These are phyloP conservation scores for Truncatella angustata DNA, from an alignment of 2,329 filamentous ascomycete species.

Conservation along the genomic window DNA sequence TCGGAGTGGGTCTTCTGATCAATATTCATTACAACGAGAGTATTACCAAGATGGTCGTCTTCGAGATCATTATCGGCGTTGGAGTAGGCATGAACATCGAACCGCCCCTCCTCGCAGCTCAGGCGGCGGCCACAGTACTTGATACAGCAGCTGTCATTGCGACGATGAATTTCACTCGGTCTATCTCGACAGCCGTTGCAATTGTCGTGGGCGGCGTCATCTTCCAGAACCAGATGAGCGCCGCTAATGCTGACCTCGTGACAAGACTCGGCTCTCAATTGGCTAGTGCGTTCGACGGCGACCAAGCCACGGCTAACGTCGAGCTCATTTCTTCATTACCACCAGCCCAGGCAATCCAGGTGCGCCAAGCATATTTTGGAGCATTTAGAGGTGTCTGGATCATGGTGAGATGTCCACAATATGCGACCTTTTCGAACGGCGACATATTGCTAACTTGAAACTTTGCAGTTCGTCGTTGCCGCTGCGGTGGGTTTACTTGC, in stretches of 20 bases:
- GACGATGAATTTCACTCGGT: slow-evolving; percentile 59
- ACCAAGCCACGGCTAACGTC: slow-evolving; percentile 16
- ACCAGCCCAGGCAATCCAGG: slow-evolving; percentile 13
- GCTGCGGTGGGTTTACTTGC: no score
- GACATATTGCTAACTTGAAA: no score
- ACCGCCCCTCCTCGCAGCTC: slow-evolving; percentile 60
- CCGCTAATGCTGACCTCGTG: slow-evolving; percentile 11
- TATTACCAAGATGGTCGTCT: slow-evolving; percentile 48
- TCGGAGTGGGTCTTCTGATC: slow-evolving; percentile 59
- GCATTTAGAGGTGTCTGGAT: slow-evolving; percentile 20
- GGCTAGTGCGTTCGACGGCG: slow-evolving; percentile 15
- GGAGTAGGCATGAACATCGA: slow-evolving; percentile 65
- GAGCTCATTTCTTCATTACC: slow-evolving; percentile 14
- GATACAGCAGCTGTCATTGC: slow-evolving; percentile 64
- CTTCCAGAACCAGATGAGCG: slow-evolving; percentile 32
- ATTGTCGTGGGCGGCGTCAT: slow-evolving; percentile 57
- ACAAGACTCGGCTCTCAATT: slow-evolving; percentile 14
- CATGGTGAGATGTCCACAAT: no score
- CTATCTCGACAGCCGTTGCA: slow-evolving; percentile 55
- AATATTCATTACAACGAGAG: slow-evolving; percentile 50
- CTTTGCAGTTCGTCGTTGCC: no score
- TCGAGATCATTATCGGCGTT: slow-evolving; percentile 57
- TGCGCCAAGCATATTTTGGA: slow-evolving; percentile 16
- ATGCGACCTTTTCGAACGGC: no score
- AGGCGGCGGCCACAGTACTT: slow-evolving; percentile 55